Percentiles rank a stretch among this genome's conserved stretches.
These are phyloP conservation scores for Arthrobotrys musiformis DNA, from an alignment of 2,329 filamentous ascomycete species.

Conservation along the genomic window DNA sequence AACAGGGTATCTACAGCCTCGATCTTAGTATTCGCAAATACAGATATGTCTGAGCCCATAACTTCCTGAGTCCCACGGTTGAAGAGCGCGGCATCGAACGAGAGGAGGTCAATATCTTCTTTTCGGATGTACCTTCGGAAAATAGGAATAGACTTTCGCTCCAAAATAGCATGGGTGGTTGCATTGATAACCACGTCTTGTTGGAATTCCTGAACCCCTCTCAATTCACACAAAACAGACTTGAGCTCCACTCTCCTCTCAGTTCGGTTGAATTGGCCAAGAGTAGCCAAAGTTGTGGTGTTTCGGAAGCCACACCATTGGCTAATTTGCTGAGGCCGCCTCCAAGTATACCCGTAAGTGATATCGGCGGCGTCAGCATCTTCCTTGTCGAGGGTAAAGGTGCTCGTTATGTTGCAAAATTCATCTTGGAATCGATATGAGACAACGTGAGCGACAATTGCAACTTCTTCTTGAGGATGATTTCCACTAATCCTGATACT, in stretches of 20 bases:
- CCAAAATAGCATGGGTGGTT: constrained; percentile 5
- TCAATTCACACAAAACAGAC: constrained; percentile 8
- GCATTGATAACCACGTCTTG: constrained; percentile 23
- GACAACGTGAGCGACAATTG: neutral
- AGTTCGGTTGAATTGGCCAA: neutral
- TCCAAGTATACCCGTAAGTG: neutral
- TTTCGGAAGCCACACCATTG: constrained; percentile 35
- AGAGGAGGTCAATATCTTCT: neutral
- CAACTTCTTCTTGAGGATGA: neutral
- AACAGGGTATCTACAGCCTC: neutral
- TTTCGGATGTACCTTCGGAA: neutral
- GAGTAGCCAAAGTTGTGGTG: constrained; percentile 7
- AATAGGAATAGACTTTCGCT: neutral
- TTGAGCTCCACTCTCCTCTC: neutral
- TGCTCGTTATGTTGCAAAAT: neutral
- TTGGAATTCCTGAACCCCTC: constrained; percentile 5
- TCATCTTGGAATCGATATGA: neutral
- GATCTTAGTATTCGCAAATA: neutral
- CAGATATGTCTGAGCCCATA: constrained; percentile 22
- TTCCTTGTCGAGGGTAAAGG: neutral
- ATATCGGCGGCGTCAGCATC: neutral
- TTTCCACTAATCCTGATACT: neutral
- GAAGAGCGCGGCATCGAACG: constrained; percentile 17
- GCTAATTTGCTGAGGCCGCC: neutral
- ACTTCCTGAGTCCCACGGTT: neutral